phyloP scores from a whole-genome alignment of 805 yeast genomes.

The Candida chauliodis region DNA sequence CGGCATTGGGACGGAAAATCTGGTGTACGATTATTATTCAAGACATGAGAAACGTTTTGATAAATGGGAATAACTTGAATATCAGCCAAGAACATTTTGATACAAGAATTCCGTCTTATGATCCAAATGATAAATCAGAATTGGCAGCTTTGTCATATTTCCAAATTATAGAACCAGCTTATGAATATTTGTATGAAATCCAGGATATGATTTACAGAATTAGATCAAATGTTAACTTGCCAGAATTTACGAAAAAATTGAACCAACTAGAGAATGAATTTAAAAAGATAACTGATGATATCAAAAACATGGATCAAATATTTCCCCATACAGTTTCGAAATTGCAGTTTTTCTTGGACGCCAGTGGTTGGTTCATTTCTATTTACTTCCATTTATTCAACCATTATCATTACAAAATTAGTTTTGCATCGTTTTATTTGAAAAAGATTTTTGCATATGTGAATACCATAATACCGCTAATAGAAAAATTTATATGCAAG shows the following conservation, averaged over 20 bases:
- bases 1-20: constrained; percentile 23
- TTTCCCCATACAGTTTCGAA: background rate
- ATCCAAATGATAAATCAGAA: constrained; percentile 29
- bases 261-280: background rate
- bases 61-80: constrained; percentile 35
- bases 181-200: constrained; percentile 15
- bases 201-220: constrained; percentile 4
- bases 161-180: background rate
- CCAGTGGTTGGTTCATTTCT: constrained; percentile 1
- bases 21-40: constrained; percentile 31
- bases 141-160: background rate
- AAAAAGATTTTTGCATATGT: background rate
- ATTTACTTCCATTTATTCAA: constrained; percentile 2
- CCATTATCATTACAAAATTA: background rate
- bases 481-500: background rate
- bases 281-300: background rate
- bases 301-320: background rate
- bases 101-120: constrained; percentile 34
- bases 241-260: background rate
- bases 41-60: constrained; percentile 28
- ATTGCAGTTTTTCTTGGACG: background rate
- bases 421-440: background rate
- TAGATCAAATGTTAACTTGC: background rate
- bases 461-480: background rate
- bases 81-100: constrained; percentile 32